These are phyloP conservation scores for Zygnema cylindricum DNA, from an alignment of 139 green algal genomes.

Conservation along the genomic window DNA sequence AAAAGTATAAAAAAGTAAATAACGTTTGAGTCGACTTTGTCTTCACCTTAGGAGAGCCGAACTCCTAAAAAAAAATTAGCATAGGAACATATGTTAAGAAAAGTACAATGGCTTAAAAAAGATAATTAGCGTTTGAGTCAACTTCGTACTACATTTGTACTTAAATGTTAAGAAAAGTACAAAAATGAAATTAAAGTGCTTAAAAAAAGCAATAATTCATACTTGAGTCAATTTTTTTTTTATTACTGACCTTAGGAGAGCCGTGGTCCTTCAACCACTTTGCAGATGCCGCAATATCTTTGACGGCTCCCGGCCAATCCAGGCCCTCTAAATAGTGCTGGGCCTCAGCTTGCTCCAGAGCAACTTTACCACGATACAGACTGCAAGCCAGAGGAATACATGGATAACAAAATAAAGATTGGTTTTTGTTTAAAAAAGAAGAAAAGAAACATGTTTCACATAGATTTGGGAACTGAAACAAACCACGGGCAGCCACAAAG, in stretches of 20 bases:
- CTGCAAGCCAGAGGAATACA: slow-evolving; percentile 15
- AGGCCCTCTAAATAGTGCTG: slow-evolving; percentile 62
- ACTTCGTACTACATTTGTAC: too few species aligned
- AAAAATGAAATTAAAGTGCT: slow-evolving; percentile 20
- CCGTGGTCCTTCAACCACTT: slow-evolving; percentile 57
- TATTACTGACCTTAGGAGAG: slow-evolving; percentile 30
- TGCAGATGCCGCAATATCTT: slow-evolving; percentile 56
- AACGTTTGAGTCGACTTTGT: too few species aligned
- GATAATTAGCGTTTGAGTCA: too few species aligned
- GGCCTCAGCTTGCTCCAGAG: slow-evolving; percentile 63
- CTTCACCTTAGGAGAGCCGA: too few species aligned
- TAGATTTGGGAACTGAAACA: background rate
- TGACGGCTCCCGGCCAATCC: slow-evolving; percentile 57
- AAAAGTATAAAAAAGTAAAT: too few species aligned
- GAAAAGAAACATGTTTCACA: too few species aligned
- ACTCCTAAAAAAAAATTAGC: too few species aligned
- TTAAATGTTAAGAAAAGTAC: background rate
- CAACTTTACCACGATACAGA: slow-evolving; percentile 64
- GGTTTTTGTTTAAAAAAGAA: too few species aligned
- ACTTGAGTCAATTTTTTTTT: too few species aligned
- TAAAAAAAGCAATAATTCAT: slow-evolving; percentile 1
- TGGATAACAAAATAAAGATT: too few species aligned
- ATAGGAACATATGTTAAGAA: too few species aligned
- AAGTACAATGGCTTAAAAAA: too few species aligned
- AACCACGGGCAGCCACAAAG: background rate